These are phyloP conservation scores for Eurotiales sp. DNA, from an alignment of 2,329 filamentous ascomycete species.

Conservation along the genomic window DNA sequence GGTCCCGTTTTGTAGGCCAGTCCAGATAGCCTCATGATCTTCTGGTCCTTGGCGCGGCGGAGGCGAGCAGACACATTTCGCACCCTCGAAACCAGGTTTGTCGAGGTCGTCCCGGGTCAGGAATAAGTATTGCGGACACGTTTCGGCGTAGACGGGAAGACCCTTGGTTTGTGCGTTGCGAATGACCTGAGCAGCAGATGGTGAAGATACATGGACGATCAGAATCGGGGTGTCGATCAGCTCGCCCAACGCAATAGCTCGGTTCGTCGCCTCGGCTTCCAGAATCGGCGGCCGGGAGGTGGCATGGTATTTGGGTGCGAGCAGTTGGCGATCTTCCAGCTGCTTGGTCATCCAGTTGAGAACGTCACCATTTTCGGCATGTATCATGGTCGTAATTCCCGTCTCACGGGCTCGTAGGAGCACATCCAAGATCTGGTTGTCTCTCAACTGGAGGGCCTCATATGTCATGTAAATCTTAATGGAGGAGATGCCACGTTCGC, in stretches of 20 bases:
- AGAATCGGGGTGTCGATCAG: conserved; percentile 51
- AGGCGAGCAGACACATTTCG: conserved; percentile 54
- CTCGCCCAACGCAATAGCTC: conserved; percentile 49
- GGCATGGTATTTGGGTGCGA: conserved; percentile 41
- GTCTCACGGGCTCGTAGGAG: conserved; percentile 38
- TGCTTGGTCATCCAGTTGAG: conserved; percentile 35
- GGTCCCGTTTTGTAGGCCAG: conserved; percentile 50
- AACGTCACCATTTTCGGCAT: conserved; percentile 47
- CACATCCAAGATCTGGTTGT: conserved; percentile 42
- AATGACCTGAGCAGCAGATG: conserved; percentile 48
- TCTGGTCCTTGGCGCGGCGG: conserved; percentile 44
- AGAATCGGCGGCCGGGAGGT: conserved; percentile 38
- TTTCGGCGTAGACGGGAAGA: conserved; percentile 55
- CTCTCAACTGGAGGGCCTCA: conserved; percentile 37
- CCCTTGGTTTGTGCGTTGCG: conserved; percentile 50
- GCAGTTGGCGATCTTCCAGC: conserved; percentile 31
- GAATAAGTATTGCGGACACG: conserved; percentile 58
- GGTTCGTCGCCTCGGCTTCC: conserved; percentile 46
- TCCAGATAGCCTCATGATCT: conserved; percentile 52
- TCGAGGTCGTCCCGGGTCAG: conserved; percentile 47
- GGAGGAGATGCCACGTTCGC: conserved; percentile 40
- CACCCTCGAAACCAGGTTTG: conserved; percentile 41
- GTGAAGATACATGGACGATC: conserved; percentile 51
- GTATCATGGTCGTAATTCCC: conserved; percentile 37
- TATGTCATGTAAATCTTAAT: conserved; percentile 51